Evolutionary conservation across 768 basidiomycete genomes (phyloP), one percentile per base, ranked within the genome.

Genomic region (Panellus pusillus): DNA sequence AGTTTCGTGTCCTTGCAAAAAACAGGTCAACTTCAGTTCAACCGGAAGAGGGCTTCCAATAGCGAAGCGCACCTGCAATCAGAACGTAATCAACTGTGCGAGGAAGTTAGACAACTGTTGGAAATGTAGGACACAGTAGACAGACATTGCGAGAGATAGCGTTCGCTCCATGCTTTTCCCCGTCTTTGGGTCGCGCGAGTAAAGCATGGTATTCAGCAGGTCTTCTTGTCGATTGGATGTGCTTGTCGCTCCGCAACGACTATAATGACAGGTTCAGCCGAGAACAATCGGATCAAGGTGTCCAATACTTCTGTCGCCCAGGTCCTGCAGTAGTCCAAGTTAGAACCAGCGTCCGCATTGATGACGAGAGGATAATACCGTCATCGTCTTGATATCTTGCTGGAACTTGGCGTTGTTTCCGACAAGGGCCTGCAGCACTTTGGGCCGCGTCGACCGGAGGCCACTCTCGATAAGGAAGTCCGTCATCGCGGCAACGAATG

Each of bases 31-130:
- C 3, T 11, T 24, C 41, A 52, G 44, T 17, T 39, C 27, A 19
- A 27, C 14, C n/a, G 13, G 8, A n/a, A 18, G 39, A 20, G 28
- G 31, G 11, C 43, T 4, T 44, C 3, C 27, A 44, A 14, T 9
- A 41, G 37, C 17, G 12, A 31, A 27, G 3, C 63, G 18, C 57
- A 72, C 74, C 79, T 13, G 79, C 79, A 20, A 79, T 74, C 13
- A 80, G 69, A 80, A 80, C 3, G 79, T 80, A 17, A 76, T 58
- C 12, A 79, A 66, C 74, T 76, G 40, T 3, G 36, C 12, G 2
- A 24, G 24, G 24, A 24, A 24, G 24, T 24, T 24, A 24, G 24
- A 24, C 6, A 6, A 24, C 24, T 24, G 24, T 27, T 1, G 19
- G 18, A 13, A 8, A 3, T 19, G n/a, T n/a, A n/a, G n/a, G n/a